These are phyloP conservation scores for Lupinus albus DNA, from an alignment of 306 rosid genomes.

Conservation along the genomic window DNA sequence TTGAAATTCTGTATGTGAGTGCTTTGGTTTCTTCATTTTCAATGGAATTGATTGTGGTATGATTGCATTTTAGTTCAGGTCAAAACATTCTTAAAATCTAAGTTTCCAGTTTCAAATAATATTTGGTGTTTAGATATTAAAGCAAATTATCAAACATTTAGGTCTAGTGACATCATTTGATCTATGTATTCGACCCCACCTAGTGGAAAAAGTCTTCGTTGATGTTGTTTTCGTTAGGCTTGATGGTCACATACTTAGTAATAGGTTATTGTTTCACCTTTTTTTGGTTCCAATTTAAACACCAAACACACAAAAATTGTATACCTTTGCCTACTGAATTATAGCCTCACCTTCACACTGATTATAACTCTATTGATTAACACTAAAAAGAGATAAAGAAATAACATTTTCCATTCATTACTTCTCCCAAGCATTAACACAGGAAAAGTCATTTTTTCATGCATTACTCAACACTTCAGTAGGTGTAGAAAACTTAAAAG, in stretches of 20 bases:
- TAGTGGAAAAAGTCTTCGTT: no score
- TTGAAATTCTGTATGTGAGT: not conserved
- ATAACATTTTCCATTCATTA: constrained; percentile 8
- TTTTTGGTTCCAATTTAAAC: no score
- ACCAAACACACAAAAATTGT: not conserved
- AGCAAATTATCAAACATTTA: not conserved
- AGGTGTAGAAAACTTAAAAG: constrained; percentile 8
- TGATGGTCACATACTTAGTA: no score
- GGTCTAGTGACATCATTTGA: not conserved
- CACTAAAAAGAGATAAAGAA: constrained; percentile 23
- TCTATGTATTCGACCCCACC: no score
- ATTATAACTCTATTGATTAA: constrained; percentile 47
- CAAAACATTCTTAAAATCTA: constrained; percentile 12
- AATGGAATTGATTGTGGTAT: constrained; percentile 31
- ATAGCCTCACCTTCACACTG: constrained; percentile 49
- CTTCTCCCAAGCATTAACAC: not conserved
- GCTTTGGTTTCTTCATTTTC: constrained; percentile 41
- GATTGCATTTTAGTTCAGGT: constrained; percentile 28
- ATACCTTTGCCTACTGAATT: constrained; percentile 45
- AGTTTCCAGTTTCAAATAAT: constrained; percentile 10
- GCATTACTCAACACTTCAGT: constrained; percentile 12
- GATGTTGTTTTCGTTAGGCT: no score
- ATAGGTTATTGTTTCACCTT: no score
- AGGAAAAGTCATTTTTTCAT: not conserved
- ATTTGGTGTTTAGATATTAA: constrained; percentile 45